Percentiles rank a stretch among this genome's conserved stretches.
These are phyloP conservation scores for Apiospora pterosperma DNA, from an alignment of 2,329 filamentous ascomycete genomes.

Conservation along the genomic window DNA sequence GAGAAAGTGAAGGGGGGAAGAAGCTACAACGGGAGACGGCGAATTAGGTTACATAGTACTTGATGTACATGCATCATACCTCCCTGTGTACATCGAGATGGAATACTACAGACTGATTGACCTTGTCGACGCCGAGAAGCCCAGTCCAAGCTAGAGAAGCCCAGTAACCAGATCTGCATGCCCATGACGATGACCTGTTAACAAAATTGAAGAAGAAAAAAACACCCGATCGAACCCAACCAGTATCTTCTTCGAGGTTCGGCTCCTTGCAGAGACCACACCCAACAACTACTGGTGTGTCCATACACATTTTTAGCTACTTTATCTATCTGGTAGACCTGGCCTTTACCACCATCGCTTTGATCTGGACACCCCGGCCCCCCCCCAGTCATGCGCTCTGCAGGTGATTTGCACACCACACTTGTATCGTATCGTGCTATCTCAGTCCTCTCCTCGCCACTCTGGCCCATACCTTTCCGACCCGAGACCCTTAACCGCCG, in stretches of 20 bases:
- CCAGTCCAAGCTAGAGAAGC: background rate
- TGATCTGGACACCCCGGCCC: background rate
- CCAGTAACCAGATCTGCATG: background rate
- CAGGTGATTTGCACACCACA: constrained; percentile 2
- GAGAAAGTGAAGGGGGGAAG: too few relatives aligned
- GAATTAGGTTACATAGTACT: background rate
- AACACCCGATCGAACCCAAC: background rate
- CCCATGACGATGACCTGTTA: background rate
- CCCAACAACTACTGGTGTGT: background rate
- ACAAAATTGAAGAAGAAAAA: too few relatives aligned
- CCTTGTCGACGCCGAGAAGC: background rate
- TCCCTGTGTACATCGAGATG: too few relatives aligned
- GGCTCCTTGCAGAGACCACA: background rate
- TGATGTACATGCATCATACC: background rate
- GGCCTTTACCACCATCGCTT: background rate
- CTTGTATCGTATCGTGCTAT: background rate
- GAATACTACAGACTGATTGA: too few relatives aligned
- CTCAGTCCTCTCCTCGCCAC: background rate
- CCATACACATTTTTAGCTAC: background rate
- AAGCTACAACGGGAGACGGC: too few relatives aligned
- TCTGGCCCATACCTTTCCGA: background rate
- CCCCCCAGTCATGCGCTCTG: background rate
- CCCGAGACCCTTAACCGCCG: background rate
- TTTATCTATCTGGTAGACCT: background rate
- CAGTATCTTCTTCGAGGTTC: background rate